Base-by-base conservation (phyloP, 257 asterid genomes). In the Sherardia arvensis region DNA sequence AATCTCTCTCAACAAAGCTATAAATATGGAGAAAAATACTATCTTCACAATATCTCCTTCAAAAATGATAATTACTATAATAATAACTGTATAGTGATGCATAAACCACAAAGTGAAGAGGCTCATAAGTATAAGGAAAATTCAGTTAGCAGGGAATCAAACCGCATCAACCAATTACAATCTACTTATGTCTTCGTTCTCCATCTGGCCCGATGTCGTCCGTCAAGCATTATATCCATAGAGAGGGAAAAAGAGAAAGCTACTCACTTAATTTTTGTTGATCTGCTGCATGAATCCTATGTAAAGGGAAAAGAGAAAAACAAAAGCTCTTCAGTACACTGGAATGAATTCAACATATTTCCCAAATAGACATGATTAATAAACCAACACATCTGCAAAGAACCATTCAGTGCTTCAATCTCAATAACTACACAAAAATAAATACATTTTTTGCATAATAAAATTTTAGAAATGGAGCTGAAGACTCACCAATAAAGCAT, bases 401-500 rank as follows among this genome's bases (percentile, higher is more conserved):
- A 30, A 64, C 27, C 27, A 28, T 33, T 28, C 47, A 64, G 22
- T 62, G 22, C 51, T 38, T 59, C 51, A 43, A 47, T 22, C 25
- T 23, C 64, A 30, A 66, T 36, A 36, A 11, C 11, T 11, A 1
- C 27, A 61, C 18, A 4, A 32, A 10, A 38, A 38, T 2, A 61
- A 36, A 14, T 17, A 17, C n/a, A 54, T 29, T 21, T 22, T 30
- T 57, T 21, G n/a, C n/a, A 29, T 7, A 58, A 67, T 28, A 8
- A 49, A 49, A 20, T 57, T 15, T 58, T 15, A 28, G 18, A 14
- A 58, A 58, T 9, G 34, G 25, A 34, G 62, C 21, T 58, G 23
- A 25, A 32, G 22, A 69, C 73, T 61, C 57, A 53, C 73, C 68
- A 26, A 25, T 47, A 36, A 53, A 53, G 57, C 62, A 25, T n/a